Evolutionary conservation across 2,329 filamentous ascomycete species (phyloP).

Genomic region (Eurotiales sp.): DNA sequence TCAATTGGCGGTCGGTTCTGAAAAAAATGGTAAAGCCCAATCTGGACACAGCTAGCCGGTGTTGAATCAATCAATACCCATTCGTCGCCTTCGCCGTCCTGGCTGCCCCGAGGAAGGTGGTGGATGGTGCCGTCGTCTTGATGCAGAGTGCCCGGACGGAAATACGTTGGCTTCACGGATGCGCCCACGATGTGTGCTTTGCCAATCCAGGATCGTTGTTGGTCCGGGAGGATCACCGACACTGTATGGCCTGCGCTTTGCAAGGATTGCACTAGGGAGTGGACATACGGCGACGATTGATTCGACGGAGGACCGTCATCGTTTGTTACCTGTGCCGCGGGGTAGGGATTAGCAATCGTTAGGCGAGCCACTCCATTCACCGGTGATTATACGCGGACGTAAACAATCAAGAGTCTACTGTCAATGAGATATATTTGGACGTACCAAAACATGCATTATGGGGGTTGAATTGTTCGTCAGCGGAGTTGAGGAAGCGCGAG

Average conservation of each 20-base stretch:
- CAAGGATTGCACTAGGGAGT: slow-evolving; percentile 67
- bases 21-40: slow-evolving; percentile 78
- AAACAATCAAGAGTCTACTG: background rate
- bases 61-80: slow-evolving; percentile 81
- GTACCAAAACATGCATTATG: slow-evolving; percentile 51
- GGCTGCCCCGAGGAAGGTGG: slow-evolving; percentile 51
- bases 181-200: slow-evolving; percentile 96
- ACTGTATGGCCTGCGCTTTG: slow-evolving; percentile 77
- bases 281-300: slow-evolving; percentile 75
- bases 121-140: slow-evolving; percentile 66
- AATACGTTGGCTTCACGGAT: slow-evolving; percentile 79
- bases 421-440: slow-evolving; percentile 18
- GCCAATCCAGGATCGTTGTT: slow-evolving; percentile 95
- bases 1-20: slow-evolving; percentile 67
- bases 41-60: slow-evolving; percentile 76
- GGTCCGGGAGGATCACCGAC: slow-evolving; percentile 85
- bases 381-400: background rate
- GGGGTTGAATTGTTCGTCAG: background rate
- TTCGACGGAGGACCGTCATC: slow-evolving; percentile 78
- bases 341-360: slow-evolving; percentile 4
- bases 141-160: slow-evolving; percentile 62
- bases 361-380: no score
- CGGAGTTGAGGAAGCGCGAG: background rate
- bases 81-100: slow-evolving; percentile 65
- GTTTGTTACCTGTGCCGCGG: slow-evolving; percentile 50